Evolutionary conservation across 2,329 filamentous ascomycete genomes (phyloP).

Genomic region (Aspergillus transmontanensis): DNA sequence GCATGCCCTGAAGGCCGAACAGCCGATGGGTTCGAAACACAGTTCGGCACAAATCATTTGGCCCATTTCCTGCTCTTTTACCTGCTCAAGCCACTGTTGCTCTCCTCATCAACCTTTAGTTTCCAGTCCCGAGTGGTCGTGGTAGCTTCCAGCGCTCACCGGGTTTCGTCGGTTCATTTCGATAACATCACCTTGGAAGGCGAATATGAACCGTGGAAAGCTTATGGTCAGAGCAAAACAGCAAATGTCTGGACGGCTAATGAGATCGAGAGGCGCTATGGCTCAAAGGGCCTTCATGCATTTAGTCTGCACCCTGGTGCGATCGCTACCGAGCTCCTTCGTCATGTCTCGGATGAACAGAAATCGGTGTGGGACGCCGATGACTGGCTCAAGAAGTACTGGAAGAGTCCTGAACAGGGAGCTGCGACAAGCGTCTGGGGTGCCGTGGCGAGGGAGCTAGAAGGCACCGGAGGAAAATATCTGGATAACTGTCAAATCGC

Average conservation of each 20-base stretch:
- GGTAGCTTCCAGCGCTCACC: constrained; percentile 50
- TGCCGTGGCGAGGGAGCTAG: constrained; percentile 26
- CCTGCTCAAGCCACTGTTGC: constrained; percentile 43
- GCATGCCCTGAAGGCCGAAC: constrained; percentile 30
- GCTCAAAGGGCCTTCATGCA: constrained; percentile 46
- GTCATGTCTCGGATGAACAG: constrained; percentile 4
- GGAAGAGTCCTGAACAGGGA: constrained; percentile 22
- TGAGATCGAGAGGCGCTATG: constrained; percentile 54
- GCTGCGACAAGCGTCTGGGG: constrained; percentile 32
- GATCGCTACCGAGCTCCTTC: constrained; percentile 9
- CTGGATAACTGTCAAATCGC: constrained; percentile 26
- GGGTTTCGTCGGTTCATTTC: constrained; percentile 29
- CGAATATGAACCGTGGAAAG: constrained; percentile 35
- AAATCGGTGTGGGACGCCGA: background rate
- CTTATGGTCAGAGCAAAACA: constrained; percentile 55
- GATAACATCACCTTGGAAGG: constrained; percentile 47
- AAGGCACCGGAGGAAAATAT: constrained; percentile 29
- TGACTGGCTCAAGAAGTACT: background rate
- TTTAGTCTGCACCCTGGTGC: constrained; percentile 50
- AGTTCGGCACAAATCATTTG: constrained; percentile 58
- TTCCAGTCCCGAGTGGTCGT: constrained; percentile 53
- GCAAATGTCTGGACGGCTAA: constrained; percentile 56
- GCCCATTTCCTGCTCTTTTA: constrained; percentile 57
- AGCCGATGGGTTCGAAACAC: constrained; percentile 47
- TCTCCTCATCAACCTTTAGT: constrained; percentile 28